Conservation (phyloP, 345 rosid genomes). For the Ceriops decandra region DNA sequence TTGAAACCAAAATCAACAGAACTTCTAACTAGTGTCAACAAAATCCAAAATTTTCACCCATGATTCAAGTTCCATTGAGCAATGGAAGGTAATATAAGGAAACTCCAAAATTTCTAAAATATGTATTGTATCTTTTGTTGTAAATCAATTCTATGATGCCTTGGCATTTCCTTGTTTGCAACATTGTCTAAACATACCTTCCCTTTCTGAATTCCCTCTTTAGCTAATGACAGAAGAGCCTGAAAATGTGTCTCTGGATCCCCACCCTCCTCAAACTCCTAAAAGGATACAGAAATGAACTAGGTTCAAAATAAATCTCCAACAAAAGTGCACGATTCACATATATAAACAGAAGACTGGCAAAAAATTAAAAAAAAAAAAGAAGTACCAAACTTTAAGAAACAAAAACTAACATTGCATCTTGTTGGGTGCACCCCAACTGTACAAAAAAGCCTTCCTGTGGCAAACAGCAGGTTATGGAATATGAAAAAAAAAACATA, state of each 20-base stretch:
- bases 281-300: slow-evolving; percentile 14
- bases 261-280: slow-evolving; percentile 92
- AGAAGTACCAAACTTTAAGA: neutral
- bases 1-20: no score
- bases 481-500: slow-evolving; percentile 8
- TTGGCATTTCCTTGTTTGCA: neutral
- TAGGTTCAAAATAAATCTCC: slow-evolving; percentile 12
- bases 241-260: slow-evolving; percentile 87
- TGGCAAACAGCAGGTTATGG: slow-evolving; percentile 15
- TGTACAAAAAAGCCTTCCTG: slow-evolving; percentile 89
- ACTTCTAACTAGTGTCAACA: no score
- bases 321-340: neutral
- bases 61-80: no score
- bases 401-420: slow-evolving; percentile 54
- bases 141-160: neutral
- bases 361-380: slow-evolving; percentile 1
- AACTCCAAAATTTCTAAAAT: no score
- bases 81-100: no score
- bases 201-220: slow-evolving; percentile 82
- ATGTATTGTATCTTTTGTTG: neutral
- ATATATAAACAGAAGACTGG: slow-evolving; percentile 1
- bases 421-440: slow-evolving; percentile 99
- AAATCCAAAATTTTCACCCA: no score
- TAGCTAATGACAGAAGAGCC: slow-evolving; percentile 69
- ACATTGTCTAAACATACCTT: slow-evolving; percentile 44